Percentiles rank a stretch among this genome's conserved stretches.
Evolutionary conservation across 2,329 filamentous ascomycete species (phyloP).

Genomic region (Nothopassalora personata): DNA sequence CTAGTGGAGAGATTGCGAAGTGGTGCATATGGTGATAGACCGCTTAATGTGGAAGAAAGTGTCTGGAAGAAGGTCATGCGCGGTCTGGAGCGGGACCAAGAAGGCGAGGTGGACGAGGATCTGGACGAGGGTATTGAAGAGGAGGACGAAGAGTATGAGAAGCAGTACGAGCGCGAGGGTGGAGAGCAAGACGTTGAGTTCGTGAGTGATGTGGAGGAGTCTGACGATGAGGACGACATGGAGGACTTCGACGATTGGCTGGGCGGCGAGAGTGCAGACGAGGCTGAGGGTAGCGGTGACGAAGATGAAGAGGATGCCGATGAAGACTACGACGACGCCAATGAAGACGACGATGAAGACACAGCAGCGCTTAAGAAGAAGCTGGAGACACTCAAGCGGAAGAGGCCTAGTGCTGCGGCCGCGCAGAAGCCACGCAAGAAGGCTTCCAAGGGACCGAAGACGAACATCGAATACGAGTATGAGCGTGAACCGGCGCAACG

Average conservation of each 20-base stretch:
- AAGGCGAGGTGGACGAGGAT: slow-evolving; percentile 78
- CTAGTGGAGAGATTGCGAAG: slow-evolving; percentile 84
- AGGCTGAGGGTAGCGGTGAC: slow-evolving; percentile 42
- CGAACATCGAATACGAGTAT: slow-evolving; percentile 74
- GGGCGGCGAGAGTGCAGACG: slow-evolving; percentile 58
- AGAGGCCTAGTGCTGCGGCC: slow-evolving; percentile 47
- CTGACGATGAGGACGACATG: slow-evolving; percentile 68
- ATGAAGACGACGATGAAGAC: slow-evolving; percentile 45
- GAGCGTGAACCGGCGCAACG: slow-evolving; percentile 56
- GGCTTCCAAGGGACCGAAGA: slow-evolving; percentile 52
- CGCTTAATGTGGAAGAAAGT: slow-evolving; percentile 87
- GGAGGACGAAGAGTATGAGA: slow-evolving; percentile 60
- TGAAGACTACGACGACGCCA: slow-evolving; percentile 38
- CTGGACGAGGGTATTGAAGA: slow-evolving; percentile 80
- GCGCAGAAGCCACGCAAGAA: slow-evolving; percentile 54
- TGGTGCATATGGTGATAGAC: slow-evolving; percentile 89
- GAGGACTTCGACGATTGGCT: slow-evolving; percentile 96
- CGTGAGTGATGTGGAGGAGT: slow-evolving; percentile 75
- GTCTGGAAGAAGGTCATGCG: slow-evolving; percentile 97
- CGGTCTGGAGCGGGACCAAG: slow-evolving; percentile 80
- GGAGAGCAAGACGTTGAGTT: slow-evolving; percentile 80
- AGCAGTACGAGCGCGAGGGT: slow-evolving; percentile 57
- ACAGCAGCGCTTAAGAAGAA: slow-evolving; percentile 55
- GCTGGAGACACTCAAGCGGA: slow-evolving; percentile 52
- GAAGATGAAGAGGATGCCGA: slow-evolving; percentile 46